Conservation (phyloP, 495 filamentous ascomycete genomes). For the Penicillium ucsense region DNA sequence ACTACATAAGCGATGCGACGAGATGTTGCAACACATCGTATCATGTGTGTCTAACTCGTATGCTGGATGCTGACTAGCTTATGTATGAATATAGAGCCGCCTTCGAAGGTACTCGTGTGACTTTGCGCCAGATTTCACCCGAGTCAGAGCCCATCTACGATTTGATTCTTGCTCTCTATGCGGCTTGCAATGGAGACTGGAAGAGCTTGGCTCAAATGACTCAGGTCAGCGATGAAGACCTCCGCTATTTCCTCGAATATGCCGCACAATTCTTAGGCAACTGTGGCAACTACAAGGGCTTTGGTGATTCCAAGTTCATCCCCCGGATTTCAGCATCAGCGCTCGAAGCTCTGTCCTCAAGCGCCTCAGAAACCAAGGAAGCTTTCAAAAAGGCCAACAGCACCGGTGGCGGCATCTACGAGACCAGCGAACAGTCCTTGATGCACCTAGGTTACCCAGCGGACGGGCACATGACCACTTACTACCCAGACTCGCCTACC, state of each 20-base stretch:
- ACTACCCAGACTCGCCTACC: slow-evolving; percentile 79
- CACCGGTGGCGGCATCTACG: slow-evolving; percentile 63
- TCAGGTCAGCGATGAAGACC: slow-evolving; percentile 55
- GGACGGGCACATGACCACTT: slow-evolving; percentile 75
- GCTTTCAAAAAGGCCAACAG: slow-evolving; percentile 50
- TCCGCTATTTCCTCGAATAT: slow-evolving; percentile 77
- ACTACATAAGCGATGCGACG: no score
- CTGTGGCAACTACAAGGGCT: slow-evolving; percentile 89
- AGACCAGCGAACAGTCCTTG: slow-evolving; percentile 48
- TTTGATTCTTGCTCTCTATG: slow-evolving; percentile 74
- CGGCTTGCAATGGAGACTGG: slow-evolving; percentile 70
- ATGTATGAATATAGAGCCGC: slow-evolving; percentile 51
- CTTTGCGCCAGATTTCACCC: slow-evolving; percentile 78
- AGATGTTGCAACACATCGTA: no score
- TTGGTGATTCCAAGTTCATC: slow-evolving; percentile 91
- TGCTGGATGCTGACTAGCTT: slow-evolving; percentile 3
- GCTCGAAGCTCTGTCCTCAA: slow-evolving; percentile 61
- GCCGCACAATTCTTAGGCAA: slow-evolving; percentile 85
- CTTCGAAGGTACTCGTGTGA: slow-evolving; percentile 75
- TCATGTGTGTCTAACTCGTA: no score
- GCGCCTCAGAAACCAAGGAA: slow-evolving; percentile 47
- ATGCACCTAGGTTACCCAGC: slow-evolving; percentile 84
- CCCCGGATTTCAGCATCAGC: slow-evolving; percentile 60
- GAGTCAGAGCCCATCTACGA: slow-evolving; percentile 89
- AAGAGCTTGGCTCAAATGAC: slow-evolving; percentile 56